Conservation (phyloP, 805 yeast genomes). For the Saccharomycopsis fermentans region DNA sequence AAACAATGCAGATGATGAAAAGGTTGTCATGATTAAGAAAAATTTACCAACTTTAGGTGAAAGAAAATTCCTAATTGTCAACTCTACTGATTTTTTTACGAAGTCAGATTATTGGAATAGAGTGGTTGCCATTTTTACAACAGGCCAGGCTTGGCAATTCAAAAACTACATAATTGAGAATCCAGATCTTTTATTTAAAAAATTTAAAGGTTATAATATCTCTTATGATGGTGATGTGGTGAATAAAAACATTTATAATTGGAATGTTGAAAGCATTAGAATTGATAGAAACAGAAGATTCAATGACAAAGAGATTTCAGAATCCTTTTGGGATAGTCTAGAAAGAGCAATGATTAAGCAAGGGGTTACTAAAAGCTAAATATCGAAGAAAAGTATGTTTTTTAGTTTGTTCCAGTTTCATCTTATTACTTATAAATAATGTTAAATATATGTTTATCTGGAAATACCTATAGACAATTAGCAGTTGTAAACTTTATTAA, state of each 20-base stretch:
- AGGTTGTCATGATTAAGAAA: constrained; percentile 44
- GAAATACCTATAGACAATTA: not conserved
- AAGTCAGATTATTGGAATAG: constrained; percentile 98
- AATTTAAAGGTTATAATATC: constrained; percentile 73
- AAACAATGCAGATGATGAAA: constrained; percentile 26
- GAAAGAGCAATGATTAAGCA: constrained; percentile 62
- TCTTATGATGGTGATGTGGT: constrained; percentile 69
- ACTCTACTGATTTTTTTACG: constrained; percentile 74
- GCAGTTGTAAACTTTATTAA: not conserved
- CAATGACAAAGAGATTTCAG: constrained; percentile 79
- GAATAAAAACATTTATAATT: constrained; percentile 64
- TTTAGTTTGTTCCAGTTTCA: too few species aligned
- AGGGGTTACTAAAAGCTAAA: constrained; percentile 34
- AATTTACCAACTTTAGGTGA: constrained; percentile 48
- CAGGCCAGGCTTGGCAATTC: constrained; percentile 98
- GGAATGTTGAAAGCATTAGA: constrained; percentile 79
- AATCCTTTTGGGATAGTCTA: constrained; percentile 73
- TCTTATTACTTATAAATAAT: too few species aligned
- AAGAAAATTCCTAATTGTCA: constrained; percentile 69
- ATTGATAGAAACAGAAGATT: constrained; percentile 79
- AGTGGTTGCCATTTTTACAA: constrained; percentile 89
- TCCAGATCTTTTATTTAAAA: constrained; percentile 73
- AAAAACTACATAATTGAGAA: constrained; percentile 73
- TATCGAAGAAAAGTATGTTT: too few species aligned
- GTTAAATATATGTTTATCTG: not conserved